These are phyloP conservation scores for Populus hybrid DNA, from an alignment of 441 rosid species.

Conservation along the genomic window DNA sequence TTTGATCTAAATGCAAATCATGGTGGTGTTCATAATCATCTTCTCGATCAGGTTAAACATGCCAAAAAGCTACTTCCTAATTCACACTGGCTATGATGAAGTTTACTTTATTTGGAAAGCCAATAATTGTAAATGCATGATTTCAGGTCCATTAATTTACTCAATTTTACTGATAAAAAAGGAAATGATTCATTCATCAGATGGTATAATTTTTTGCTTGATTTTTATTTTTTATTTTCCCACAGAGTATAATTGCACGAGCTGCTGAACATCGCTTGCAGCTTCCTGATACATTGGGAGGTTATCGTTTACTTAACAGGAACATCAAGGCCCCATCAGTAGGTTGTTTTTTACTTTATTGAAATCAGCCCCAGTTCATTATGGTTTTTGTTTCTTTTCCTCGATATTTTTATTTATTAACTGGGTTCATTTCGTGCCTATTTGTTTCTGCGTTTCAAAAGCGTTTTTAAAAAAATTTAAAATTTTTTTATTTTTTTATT, in stretches of 20 bases:
- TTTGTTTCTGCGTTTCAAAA: no score
- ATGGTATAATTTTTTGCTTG: slow-evolving; percentile 18
- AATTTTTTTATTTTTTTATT: no score
- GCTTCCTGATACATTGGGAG: slow-evolving; percentile 27
- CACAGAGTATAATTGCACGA: no score
- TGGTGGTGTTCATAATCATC: background rate
- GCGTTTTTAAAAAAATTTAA: no score
- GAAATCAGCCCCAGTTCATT: background rate
- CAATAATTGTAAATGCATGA: slow-evolving; percentile 14
- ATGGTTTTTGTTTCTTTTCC: background rate
- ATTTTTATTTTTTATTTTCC: no score
- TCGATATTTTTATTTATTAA: background rate
- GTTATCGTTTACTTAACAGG: slow-evolving; percentile 57
- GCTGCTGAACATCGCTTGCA: no score
- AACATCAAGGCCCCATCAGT: slow-evolving; percentile 57
- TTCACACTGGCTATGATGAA: background rate
- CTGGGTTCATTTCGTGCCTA: background rate
- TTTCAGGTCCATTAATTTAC: slow-evolving; percentile 50
- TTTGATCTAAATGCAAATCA: background rate
- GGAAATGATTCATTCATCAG: slow-evolving; percentile 53
- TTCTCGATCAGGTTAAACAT: background rate
- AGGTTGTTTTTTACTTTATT: slow-evolving; percentile 11
- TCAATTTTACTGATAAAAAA: slow-evolving; percentile 41
- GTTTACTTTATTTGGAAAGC: background rate
- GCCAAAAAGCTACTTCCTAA: background rate